These are phyloP conservation scores for Tripterygium wilfordii DNA, from an alignment of 177 flowering plant genomes.

Conservation along the genomic window DNA sequence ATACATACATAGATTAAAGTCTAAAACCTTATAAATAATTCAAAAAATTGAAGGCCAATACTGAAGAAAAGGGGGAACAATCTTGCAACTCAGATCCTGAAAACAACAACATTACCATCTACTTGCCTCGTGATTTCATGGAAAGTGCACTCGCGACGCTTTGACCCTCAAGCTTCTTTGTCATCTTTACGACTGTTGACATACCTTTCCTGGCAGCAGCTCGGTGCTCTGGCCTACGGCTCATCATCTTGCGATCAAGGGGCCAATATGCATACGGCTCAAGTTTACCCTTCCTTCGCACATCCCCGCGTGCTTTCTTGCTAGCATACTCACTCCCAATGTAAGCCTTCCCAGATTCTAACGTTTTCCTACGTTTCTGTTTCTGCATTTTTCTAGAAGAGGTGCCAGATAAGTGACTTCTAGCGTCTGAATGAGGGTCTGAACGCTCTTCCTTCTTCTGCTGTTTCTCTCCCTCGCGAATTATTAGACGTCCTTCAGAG, in stretches of 20 bases:
- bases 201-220: conserved; percentile 87
- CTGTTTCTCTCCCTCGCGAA: conserved; percentile 44
- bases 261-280: conserved; percentile 99
- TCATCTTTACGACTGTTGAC: conserved; percentile 74
- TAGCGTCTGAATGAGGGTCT: conserved; percentile 42
- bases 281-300: conserved; percentile 86
- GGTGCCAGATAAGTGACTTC: conserved; percentile 31
- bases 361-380: conserved; percentile 66
- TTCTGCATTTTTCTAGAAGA: conserved; percentile 39
- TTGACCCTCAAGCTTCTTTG: conserved; percentile 84
- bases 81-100: no score
- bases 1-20: no score
- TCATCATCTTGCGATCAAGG: conserved; percentile 93
- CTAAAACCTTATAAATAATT: no score
- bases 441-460: conserved; percentile 29
- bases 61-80: no score
- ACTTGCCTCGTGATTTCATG: no score
- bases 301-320: conserved; percentile 91
- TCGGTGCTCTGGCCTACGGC: conserved; percentile 81
- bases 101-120: no score
- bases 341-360: conserved; percentile 80
- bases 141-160: conserved; percentile 67
- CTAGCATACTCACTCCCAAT: conserved; percentile 80
- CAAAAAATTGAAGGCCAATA: no score
- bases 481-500: conserved; percentile 80